Percentiles rank a stretch among this genome's conserved stretches.
Conservation (phyloP, 2,329 filamentous ascomycete species). For the Septoria petroselini region DNA sequence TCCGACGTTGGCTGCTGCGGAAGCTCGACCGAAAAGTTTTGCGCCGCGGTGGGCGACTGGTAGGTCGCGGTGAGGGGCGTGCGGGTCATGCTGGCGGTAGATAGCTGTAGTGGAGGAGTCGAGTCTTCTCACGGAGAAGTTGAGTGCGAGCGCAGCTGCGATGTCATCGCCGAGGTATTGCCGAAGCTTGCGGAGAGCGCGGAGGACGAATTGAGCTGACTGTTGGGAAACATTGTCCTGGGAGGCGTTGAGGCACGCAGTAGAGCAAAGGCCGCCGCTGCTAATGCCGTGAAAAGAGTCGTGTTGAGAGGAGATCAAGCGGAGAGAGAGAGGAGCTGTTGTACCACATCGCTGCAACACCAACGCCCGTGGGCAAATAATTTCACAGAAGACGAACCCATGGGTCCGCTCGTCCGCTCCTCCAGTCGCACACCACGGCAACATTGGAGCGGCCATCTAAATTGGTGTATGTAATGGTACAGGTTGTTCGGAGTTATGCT, state of each 20-base stretch:
- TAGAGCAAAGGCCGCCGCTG: no score
- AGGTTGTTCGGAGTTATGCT: constrained; percentile 8
- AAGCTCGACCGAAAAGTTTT: constrained; percentile 29
- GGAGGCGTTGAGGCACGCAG: no score
- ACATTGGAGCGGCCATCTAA: constrained; percentile 8
- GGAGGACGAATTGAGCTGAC: no score
- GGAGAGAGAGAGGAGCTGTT: no score
- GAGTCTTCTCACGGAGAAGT: no score
- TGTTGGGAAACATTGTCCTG: no score
- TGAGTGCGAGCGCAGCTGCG: not conserved
- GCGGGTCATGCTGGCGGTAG: not conserved
- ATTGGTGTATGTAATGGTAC: constrained; percentile 13
- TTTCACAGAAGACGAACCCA: constrained; percentile 7
- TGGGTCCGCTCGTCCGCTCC: not conserved
- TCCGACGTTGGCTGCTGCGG: constrained; percentile 19
- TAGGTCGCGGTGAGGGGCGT: constrained; percentile 26
- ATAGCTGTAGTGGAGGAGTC: not conserved
- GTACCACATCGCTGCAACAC: no score
- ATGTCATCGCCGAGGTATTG: no score
- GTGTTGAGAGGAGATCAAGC: no score
- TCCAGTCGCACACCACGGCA: constrained; percentile 7
- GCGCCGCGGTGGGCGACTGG: constrained; percentile 25
- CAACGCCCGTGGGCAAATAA: no score
- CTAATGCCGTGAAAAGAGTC: no score
- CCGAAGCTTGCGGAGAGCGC: no score